Conservation (phyloP, 2,329 filamentous ascomycete genomes). For the Fusarium drepaniforme region DNA sequence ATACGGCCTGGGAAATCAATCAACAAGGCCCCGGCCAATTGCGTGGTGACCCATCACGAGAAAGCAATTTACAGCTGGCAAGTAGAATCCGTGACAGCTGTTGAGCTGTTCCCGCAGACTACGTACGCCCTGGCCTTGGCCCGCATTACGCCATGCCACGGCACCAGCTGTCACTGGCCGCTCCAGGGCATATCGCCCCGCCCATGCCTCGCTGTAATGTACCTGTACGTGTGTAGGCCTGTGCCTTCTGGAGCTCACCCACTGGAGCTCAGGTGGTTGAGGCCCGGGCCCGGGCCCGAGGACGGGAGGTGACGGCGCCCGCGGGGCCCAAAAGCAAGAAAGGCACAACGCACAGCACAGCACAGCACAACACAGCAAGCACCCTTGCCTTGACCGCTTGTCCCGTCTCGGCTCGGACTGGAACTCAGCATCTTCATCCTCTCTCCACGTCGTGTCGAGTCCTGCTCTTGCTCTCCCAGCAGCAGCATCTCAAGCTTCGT, state of each 20-base stretch:
- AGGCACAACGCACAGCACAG: not conserved
- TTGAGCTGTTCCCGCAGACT: not conserved
- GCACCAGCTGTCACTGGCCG: constrained; percentile 1
- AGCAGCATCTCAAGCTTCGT: not conserved
- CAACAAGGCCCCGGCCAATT: constrained; percentile 21
- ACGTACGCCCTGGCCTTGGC: not conserved
- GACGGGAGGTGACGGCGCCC: constrained; percentile 1
- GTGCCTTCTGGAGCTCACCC: constrained; percentile 13
- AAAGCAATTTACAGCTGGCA: constrained; percentile 2
- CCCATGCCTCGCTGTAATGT: not conserved
- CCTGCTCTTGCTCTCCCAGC: not conserved
- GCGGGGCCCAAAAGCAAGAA: not conserved
- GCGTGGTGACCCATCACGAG: constrained; percentile 9
- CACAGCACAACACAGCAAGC: not conserved
- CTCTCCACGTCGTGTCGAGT: not conserved
- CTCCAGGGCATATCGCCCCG: constrained; percentile 13
- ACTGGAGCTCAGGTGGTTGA: constrained; percentile 35
- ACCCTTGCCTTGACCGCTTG: constrained; percentile 35
- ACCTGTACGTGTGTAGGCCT: constrained; percentile 7
- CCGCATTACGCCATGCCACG: constrained; percentile 14
- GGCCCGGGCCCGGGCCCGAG: not conserved
- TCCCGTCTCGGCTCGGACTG: constrained; percentile 4
- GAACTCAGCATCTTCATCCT: constrained; percentile 16
- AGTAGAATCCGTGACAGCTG: not conserved
- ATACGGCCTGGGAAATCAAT: constrained; percentile 24